phyloP scores from a whole-genome alignment of 441 rosid genomes.

The Aquilaria agallochum region DNA sequence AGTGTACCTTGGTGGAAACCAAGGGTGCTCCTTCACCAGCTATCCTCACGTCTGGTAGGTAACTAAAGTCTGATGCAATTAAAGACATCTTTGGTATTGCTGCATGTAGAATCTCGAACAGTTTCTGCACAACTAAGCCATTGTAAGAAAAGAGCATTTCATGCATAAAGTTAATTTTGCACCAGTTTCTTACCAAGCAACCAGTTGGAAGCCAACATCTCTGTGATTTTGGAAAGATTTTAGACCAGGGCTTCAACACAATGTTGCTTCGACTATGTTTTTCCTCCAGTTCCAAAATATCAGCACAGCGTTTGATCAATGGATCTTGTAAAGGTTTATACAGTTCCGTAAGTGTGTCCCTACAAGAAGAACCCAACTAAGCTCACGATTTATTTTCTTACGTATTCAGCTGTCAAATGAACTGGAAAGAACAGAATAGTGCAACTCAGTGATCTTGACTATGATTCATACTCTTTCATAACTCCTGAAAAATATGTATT shows the following conservation, averaged over 20 bases:
- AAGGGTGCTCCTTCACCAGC: conserved; percentile 94
- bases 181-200: conserved; percentile 55
- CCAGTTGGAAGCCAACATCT: conserved; percentile 98
- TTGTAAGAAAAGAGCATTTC: conserved; percentile 8
- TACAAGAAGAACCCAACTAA: conserved; percentile 18
- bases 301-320: conserved; percentile 63
- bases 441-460: too few relatives aligned
- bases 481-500: too few relatives aligned
- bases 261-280: conserved; percentile 24
- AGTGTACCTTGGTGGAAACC: conserved; percentile 82
- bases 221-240: conserved; percentile 77
- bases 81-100: conserved; percentile 93
- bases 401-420: too few relatives aligned
- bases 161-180: conserved; percentile 1
- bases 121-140: conserved; percentile 51
- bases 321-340: conserved; percentile 78
- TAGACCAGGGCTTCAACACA: conserved; percentile 53
- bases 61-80: conserved; percentile 91
- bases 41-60: conserved; percentile 90
- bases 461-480: too few relatives aligned
- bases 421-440: too few relatives aligned
- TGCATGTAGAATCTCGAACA: conserved; percentile 72
- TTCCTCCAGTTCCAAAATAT: conserved; percentile 50
- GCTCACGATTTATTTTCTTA: too few relatives aligned
- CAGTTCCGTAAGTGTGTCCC: conserved; percentile 61